A percentile compares a stretch with the other conserved stretches of the same genome.
These are phyloP conservation scores for Sporothrix curviconia DNA, from an alignment of 2,329 filamentous ascomycete species.

Conservation along the genomic window DNA sequence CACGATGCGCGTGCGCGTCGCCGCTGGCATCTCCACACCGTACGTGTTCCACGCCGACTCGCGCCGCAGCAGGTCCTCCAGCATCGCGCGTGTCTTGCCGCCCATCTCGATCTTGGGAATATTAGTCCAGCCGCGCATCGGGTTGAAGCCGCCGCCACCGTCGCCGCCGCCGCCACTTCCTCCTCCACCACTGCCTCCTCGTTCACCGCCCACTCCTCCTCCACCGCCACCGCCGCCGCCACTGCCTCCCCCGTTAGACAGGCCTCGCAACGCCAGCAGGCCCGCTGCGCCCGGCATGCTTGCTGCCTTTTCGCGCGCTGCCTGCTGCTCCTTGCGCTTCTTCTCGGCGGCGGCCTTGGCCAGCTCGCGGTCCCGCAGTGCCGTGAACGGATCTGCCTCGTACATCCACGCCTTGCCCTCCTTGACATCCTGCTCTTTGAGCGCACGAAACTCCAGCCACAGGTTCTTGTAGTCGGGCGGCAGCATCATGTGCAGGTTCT, in stretches of 20 bases:
- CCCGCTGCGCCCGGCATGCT: slow-evolving; percentile 55
- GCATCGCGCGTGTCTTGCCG: slow-evolving; percentile 65
- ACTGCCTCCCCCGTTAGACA: slow-evolving; percentile 27
- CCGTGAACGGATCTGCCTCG: slow-evolving; percentile 86
- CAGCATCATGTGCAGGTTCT: slow-evolving; percentile 90
- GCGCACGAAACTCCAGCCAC: slow-evolving; percentile 82
- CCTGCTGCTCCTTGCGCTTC: slow-evolving; percentile 66
- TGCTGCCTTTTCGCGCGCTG: slow-evolving; percentile 60
- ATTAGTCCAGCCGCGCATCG: slow-evolving; percentile 67
- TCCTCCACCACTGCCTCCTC: slow-evolving; percentile 20
- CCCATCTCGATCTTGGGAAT: slow-evolving; percentile 94
- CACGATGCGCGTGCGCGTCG: slow-evolving; percentile 54
- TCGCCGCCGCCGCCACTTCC: slow-evolving; percentile 27
- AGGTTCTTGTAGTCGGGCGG: slow-evolving; percentile 83
- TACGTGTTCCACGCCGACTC: slow-evolving; percentile 85
- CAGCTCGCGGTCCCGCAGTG: slow-evolving; percentile 71
- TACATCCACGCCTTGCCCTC: slow-evolving; percentile 86
- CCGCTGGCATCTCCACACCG: slow-evolving; percentile 55
- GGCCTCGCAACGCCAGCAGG: slow-evolving; percentile 43
- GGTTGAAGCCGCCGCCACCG: slow-evolving; percentile 27
- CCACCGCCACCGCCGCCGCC: slow-evolving; percentile 23
- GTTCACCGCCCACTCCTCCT: slow-evolving; percentile 27
- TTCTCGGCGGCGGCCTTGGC: slow-evolving; percentile 70
- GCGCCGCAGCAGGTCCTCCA: slow-evolving; percentile 72
- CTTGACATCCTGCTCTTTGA: slow-evolving; percentile 76